These are phyloP conservation scores for Aspergillus haitiensis DNA, from an alignment of 495 filamentous ascomycete genomes.

Conservation along the genomic window DNA sequence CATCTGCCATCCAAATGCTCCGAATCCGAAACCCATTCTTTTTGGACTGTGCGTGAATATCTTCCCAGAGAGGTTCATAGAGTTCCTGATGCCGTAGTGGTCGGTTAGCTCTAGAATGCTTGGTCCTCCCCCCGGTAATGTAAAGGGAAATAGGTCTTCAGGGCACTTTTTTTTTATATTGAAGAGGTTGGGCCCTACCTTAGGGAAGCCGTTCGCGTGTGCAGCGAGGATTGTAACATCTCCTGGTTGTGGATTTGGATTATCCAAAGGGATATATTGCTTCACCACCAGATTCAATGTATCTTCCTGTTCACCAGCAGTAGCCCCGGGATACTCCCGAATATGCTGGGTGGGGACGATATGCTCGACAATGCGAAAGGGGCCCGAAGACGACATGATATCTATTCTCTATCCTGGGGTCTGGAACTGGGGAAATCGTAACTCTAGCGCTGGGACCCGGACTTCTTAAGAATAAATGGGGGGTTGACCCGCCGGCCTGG, in stretches of 20 bases:
- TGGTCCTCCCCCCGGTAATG: no score
- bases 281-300: constrained; percentile 70
- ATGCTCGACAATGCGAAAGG: constrained; percentile 62
- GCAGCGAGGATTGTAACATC: constrained; percentile 83
- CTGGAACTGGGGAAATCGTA: not conserved
- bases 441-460: not conserved
- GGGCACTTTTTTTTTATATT: not conserved
- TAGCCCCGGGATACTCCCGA: constrained; percentile 68
- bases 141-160: not conserved
- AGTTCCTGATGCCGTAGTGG: constrained; percentile 57
- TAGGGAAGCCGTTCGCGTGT: constrained; percentile 89
- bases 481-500: constrained; percentile 12
- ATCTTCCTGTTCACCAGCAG: constrained; percentile 60
- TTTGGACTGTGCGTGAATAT: constrained; percentile 58
- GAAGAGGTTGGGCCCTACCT: constrained; percentile 47
- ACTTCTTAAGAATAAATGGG: constrained; percentile 8
- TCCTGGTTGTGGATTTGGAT: constrained; percentile 60
- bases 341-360: constrained; percentile 65
- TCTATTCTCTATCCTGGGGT: not conserved
- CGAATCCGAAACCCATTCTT: constrained; percentile 66
- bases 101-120: not conserved
- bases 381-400: constrained; percentile 30
- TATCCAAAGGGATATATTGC: constrained; percentile 76
- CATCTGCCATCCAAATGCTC: constrained; percentile 84
- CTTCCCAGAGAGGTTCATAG: constrained; percentile 86